Conservation (phyloP, 148 eudicot genomes). For the Camellia japonica region DNA sequence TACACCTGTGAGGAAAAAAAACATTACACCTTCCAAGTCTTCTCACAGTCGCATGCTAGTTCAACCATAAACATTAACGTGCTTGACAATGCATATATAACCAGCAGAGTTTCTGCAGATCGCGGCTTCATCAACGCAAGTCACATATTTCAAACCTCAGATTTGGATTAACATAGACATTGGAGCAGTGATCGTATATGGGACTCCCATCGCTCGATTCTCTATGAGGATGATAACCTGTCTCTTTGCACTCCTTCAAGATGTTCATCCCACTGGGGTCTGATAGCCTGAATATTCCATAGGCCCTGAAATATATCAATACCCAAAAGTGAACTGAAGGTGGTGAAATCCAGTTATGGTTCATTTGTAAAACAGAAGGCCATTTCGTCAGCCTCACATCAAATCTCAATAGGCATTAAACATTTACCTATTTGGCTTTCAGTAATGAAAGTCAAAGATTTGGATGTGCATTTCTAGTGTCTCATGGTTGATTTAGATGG, state of each 20-base stretch:
- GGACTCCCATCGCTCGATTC: conserved; percentile 55
- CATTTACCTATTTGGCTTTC: too few relatives aligned
- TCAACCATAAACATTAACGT: background rate
- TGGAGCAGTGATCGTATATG: conserved; percentile 66
- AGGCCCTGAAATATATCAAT: conserved; percentile 40
- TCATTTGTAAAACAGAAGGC: background rate
- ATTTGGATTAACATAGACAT: conserved; percentile 59
- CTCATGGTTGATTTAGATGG: too few relatives aligned
- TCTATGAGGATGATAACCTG: conserved; percentile 59
- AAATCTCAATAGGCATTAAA: too few relatives aligned
- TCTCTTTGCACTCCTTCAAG: conserved; percentile 54
- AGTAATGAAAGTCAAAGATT: too few relatives aligned
- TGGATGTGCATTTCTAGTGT: too few relatives aligned
- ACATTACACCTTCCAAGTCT: background rate
- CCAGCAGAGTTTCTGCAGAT: background rate
- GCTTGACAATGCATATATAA: background rate
- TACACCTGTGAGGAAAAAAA: background rate
- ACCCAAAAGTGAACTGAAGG: background rate
- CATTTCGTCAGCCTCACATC: background rate
- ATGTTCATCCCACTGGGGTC: conserved; percentile 57
- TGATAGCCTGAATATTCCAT: conserved; percentile 61
- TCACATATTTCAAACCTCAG: conserved; percentile 66
- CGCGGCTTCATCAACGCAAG: conserved; percentile 35
- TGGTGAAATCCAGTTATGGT: background rate
- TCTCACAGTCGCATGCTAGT: background rate